Evolutionary conservation across 2,329 filamentous ascomycete genomes (phyloP).

Genomic region (Dichotomopilus funicola): DNA sequence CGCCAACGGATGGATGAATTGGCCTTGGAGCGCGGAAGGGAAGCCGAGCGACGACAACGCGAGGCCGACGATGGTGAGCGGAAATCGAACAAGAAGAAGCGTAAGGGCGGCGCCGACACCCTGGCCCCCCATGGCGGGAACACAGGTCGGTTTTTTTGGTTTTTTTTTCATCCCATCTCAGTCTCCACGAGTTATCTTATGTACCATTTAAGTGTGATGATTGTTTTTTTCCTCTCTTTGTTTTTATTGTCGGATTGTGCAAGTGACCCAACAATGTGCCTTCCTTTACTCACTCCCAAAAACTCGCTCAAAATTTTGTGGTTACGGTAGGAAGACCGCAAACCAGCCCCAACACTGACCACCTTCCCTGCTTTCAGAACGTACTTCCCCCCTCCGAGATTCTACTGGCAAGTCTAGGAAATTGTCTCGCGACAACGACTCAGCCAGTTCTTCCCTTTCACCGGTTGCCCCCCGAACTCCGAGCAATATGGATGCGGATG

Average conservation of each 20-base stretch:
- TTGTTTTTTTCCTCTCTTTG: too few species aligned
- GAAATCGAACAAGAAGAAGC: conserved; percentile 68
- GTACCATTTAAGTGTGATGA: too few species aligned
- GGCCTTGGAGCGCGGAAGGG: conserved; percentile 38
- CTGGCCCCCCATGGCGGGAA: conserved; percentile 48
- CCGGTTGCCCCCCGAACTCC: conserved; percentile 47
- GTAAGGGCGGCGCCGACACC: conserved; percentile 58
- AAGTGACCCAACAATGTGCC: too few species aligned
- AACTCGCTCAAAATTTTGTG: background rate
- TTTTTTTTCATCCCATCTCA: background rate
- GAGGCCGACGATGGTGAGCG: conserved; percentile 44
- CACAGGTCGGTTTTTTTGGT: conserved; percentile 26
- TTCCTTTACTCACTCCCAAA: conserved; percentile 2
- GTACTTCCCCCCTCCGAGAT: conserved; percentile 48
- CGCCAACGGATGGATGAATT: conserved; percentile 55
- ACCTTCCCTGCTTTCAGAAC: conserved; percentile 34
- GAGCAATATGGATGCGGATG: conserved; percentile 53
- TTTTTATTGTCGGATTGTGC: too few species aligned
- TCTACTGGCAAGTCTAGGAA: conserved; percentile 42
- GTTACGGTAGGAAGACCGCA: background rate
- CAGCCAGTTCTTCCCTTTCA: conserved; percentile 54
- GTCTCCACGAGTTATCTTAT: background rate
- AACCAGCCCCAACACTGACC: conserved; percentile 12
- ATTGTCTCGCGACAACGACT: conserved; percentile 46
- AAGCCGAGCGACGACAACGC: conserved; percentile 46